Conservation (phyloP, 441 rosid species). For the Gossypium aridum region DNA sequence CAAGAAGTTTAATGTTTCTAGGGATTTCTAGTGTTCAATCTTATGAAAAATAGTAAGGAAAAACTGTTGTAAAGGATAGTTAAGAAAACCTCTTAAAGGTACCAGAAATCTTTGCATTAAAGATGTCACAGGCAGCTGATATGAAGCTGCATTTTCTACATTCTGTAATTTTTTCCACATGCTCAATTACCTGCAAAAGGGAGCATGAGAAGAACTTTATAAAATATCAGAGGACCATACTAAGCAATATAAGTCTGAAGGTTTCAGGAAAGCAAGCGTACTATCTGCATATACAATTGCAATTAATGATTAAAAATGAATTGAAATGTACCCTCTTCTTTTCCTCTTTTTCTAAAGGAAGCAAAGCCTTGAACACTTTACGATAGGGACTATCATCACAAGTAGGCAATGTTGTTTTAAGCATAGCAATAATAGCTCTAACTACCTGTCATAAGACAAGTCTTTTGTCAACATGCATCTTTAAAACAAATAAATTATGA, state of each 20-base stretch:
- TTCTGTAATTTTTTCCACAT: constrained; percentile 68
- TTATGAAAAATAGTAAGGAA: neutral
- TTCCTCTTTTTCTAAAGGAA: constrained; percentile 83
- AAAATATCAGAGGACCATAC: neutral
- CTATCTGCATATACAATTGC: constrained; percentile 3
- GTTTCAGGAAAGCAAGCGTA: constrained; percentile 2
- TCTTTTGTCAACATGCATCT: constrained; percentile 8
- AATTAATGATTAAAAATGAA: constrained; percentile 3
- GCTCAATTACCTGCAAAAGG: constrained; percentile 59
- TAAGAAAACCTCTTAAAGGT: constrained; percentile 80
- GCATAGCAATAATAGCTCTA: constrained; percentile 73
- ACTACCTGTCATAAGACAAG: constrained; percentile 45
- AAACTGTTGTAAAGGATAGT: constrained; percentile 15
- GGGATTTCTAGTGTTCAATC: neutral
- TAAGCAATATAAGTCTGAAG: neutral
- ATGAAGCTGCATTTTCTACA: constrained; percentile 74
- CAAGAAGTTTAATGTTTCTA: neutral
- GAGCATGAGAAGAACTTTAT: constrained; percentile 9
- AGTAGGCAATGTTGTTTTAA: constrained; percentile 63
- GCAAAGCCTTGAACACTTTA: constrained; percentile 83
- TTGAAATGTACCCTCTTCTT: constrained; percentile 55
- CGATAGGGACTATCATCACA: constrained; percentile 82
- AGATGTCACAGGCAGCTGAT: constrained; percentile 73
- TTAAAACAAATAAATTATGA: neutral
- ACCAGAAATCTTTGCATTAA: constrained; percentile 90